Evolutionary conservation across 148 eudicot genomes (phyloP).

Genomic region (Fagopyrum homotropicum): DNA sequence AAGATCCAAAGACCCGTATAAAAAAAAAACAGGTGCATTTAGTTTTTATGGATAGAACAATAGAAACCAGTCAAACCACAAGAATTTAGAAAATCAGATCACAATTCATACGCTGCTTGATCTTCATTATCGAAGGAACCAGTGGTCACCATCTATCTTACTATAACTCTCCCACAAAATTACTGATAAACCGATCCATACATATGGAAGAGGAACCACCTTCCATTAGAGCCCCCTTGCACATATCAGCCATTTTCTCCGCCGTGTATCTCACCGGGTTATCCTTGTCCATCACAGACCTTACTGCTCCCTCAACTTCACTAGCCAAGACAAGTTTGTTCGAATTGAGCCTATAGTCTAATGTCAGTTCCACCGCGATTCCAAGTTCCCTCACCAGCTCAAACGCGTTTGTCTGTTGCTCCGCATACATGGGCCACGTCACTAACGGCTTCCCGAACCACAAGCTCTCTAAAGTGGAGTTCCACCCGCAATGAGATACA

Average conservation of each 20-base stretch:
- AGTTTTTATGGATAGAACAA: too few relatives aligned
- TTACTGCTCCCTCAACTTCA: slow-evolving; percentile 4
- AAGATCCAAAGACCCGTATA: too few relatives aligned
- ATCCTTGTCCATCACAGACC: slow-evolving; percentile 4
- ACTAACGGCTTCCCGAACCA: slow-evolving; percentile 17
- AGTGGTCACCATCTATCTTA: too few relatives aligned
- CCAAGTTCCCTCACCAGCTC: slow-evolving; percentile 10
- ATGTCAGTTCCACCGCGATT: neutral
- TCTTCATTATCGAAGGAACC: too few relatives aligned
- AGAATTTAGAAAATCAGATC: too few relatives aligned
- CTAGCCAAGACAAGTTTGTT: neutral
- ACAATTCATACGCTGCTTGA: too few relatives aligned
- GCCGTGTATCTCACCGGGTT: slow-evolving; percentile 4
- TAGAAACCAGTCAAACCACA: too few relatives aligned
- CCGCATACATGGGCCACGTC: slow-evolving; percentile 20
- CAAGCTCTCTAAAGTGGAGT: slow-evolving; percentile 18
- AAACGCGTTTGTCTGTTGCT: slow-evolving; percentile 17
- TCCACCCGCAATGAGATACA: slow-evolving; percentile 22
- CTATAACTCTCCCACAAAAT: neutral
- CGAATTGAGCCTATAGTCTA: neutral
- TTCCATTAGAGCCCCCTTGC: neutral
- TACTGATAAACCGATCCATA: slow-evolving; percentile 3
- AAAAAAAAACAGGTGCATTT: too few relatives aligned
- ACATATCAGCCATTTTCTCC: slow-evolving; percentile 6
- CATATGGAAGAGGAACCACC: slow-evolving; percentile 12